Evolutionary conservation across 139 green algal genomes (phyloP), one percentile per base, ranked within the genome.

Genomic region (Chlamydomonas eustigma): DNA sequence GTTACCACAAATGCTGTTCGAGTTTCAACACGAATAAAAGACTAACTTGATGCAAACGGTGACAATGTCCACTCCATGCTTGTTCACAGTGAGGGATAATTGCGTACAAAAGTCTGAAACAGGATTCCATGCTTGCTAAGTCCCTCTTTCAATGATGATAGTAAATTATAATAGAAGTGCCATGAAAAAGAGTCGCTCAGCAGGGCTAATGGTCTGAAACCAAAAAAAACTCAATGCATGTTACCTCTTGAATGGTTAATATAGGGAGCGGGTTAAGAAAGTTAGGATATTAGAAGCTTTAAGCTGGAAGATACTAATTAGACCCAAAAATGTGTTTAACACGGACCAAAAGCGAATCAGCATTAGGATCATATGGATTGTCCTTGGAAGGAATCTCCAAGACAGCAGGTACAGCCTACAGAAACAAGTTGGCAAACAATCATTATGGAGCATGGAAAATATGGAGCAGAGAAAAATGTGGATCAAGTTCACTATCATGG

Each of bases 351-450:
- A 99, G 86, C 1, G 91, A 96, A 81, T 99, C 96, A 69, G 97
- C 88, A 36, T 69, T 91, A 3, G 96, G 93, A 76, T 99, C 94
- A 76, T 99, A 99, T 0, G 96, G 96, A 32, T 90, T 84, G 50
- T 99, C 96, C 78, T 97, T 96, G 76, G 81, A 90, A 31, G 93
- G 93, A 35, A 99, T 97, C 82, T 99, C 96, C 66, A 99, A 82
- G 3, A 99, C 86, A 6, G 96, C 93, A 2, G 96, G 94, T 12
- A 97, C 86, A 2, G 93, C 74, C 88, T 92, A 86, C 74, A 75
- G 2, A 30, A n/a, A n/a, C n/a, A n/a, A 58, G 52, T n/a, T n/a
- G n/a, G n/a, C n/a, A n/a, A n/a, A 12, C 32, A 33, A 58, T 28
- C 3, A 18, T 34, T 2, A 39, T 63, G 33, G 50, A 73, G 4